Base-by-base conservation (phyloP, 176 grass and related monocot species). In the Otatea glauca region DNA sequence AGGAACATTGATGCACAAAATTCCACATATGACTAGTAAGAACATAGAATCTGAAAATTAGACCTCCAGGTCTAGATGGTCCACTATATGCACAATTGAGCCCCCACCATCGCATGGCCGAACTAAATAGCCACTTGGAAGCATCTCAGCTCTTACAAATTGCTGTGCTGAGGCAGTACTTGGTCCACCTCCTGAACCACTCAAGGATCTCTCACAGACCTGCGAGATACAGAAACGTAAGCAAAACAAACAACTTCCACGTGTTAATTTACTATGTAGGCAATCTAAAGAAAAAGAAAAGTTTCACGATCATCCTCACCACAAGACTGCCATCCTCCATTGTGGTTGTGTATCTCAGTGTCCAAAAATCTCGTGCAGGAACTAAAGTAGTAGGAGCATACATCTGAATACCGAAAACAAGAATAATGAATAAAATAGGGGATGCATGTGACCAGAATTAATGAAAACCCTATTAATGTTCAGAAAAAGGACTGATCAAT, bases 81-180 rank as follows among this genome's bases (percentile, higher is more conserved):
- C 96, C 44, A 98, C 96, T 74, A 98, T 98, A 89, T 93, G 96
- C 37, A 96, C 93, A 72, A 98, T 98, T 39, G 96, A 95, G 45
- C 96, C 91, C 14, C 96, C 93, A 5, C 88, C 96, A 9, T 98
- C 93, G 15, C 93, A 98, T 56, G 92, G 91, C 23, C 97, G 93
- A 59, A 99, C 91, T 70, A 99, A 81, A 92, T 91, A 96, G 50
- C 97, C 97, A 94, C 93, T 99, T 11, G 97, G 88, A 72, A 99
- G 89, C 89, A 99, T 94, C 84, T 96, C 97, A 68, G 97, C 97
- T 88, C 97, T 92, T 54, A 96, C 93, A 88, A 99, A 99, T 85
- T 99, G 97, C 27, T 94, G 91, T 47, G 91, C 75, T 39, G 86
- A 73, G 74, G 91, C 85, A 34, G 93, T 50, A 85, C 76, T 90